Evolutionary conservation across 2,329 filamentous ascomycete species (phyloP).

Genomic region (Incumbomyces lentus): DNA sequence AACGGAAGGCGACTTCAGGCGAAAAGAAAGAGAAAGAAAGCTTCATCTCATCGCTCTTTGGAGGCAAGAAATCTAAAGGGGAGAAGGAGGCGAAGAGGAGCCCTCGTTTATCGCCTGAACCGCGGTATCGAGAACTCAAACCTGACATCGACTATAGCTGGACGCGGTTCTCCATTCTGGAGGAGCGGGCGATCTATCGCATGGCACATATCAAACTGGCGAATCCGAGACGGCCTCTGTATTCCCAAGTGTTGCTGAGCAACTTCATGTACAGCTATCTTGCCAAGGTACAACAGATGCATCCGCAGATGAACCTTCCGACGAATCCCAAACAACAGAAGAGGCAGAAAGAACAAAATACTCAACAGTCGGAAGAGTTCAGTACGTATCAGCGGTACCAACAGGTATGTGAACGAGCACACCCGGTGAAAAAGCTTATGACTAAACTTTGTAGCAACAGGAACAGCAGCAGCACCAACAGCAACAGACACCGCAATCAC

Average conservation of each 20-base stretch:
- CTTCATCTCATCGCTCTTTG: slow-evolving; percentile 89
- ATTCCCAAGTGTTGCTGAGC: slow-evolving; percentile 90
- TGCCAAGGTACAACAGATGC: slow-evolving; percentile 97
- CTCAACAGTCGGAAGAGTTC: slow-evolving; percentile 33
- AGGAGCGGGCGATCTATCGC: slow-evolving; percentile 92
- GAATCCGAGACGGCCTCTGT: slow-evolving; percentile 83
- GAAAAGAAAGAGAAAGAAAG: slow-evolving; percentile 84
- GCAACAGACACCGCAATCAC: slow-evolving; percentile 8
- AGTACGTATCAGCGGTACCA: slow-evolving; percentile 37
- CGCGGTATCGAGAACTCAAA: slow-evolving; percentile 59
- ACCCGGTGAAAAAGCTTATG: background rate
- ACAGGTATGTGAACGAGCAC: slow-evolving; percentile 29
- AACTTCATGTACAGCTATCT: slow-evolving; percentile 99
- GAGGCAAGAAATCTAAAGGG: slow-evolving; percentile 70
- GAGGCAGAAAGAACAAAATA: slow-evolving; percentile 25
- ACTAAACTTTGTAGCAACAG: slow-evolving; percentile 1
- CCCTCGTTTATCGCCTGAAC: slow-evolving; percentile 70
- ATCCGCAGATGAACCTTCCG: slow-evolving; percentile 88
- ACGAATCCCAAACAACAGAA: slow-evolving; percentile 61
- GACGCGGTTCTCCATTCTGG: slow-evolving; percentile 87
- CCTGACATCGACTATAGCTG: slow-evolving; percentile 93
- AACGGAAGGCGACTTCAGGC: slow-evolving; percentile 52
- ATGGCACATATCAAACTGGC: slow-evolving; percentile 99
- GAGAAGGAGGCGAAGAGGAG: slow-evolving; percentile 65
- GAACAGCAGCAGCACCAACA: slow-evolving; percentile 15